Percentiles rank a stretch among this genome's conserved stretches.
Conservation (phyloP, 495 filamentous ascomycete genomes). For the Immersiella caudata region DNA sequence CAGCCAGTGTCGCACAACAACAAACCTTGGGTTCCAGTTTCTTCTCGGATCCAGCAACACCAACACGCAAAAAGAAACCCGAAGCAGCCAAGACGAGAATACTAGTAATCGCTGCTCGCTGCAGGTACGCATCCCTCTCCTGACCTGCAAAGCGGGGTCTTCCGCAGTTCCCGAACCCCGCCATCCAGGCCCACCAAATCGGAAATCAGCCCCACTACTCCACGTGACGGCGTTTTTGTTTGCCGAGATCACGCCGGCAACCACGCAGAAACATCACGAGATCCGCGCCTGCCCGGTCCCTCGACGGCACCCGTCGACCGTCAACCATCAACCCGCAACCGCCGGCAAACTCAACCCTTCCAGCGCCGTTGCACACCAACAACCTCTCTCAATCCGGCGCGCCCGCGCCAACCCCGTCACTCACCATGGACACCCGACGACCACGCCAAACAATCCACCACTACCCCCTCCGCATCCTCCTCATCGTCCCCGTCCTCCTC, state of each 20-base stretch:
- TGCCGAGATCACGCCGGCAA: conserved; percentile 17
- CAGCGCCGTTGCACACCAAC: neutral
- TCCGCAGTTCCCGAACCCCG: neutral
- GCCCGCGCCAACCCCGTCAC: neutral
- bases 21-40: no score
- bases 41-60: no score
- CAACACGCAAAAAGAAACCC: no score
- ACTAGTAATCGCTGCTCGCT: neutral
- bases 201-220: neutral
- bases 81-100: neutral
- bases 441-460: conserved; percentile 32
- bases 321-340: neutral
- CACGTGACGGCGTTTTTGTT: conserved; percentile 5
- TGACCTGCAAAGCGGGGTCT: neutral
- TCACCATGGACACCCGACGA: conserved; percentile 29
- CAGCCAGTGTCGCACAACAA: no score
- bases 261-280: conserved; percentile 15
- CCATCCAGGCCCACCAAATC: neutral
- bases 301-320: neutral
- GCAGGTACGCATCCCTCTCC: neutral
- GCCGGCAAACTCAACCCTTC: neutral
- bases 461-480: conserved; percentile 32
- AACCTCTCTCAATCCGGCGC: neutral
- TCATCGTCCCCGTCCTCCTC: conserved; percentile 39
- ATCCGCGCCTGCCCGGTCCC: neutral